phyloP scores from a whole-genome alignment of 176 grass and related monocot genomes.

The Metroxylon sagu region DNA sequence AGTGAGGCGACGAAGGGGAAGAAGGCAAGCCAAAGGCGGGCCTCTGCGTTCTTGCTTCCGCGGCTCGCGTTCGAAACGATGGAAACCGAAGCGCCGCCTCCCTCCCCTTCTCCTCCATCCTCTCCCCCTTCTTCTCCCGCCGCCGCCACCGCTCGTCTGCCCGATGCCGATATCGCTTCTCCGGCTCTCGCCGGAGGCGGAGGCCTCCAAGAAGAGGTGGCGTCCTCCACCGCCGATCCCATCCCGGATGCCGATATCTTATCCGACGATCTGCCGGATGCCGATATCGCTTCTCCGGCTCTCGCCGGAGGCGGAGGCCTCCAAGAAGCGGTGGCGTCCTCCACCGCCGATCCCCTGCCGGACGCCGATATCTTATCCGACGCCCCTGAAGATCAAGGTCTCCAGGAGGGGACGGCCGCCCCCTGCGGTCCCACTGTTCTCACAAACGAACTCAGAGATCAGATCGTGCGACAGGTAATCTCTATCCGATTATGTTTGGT shows the following conservation, averaged over 20 bases:
- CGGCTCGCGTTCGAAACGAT: no score
- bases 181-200: slow-evolving; percentile 22
- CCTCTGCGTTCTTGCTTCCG: no score
- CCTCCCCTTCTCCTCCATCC: no score
- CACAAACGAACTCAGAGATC: slow-evolving; percentile 62
- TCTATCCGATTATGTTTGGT: background rate
- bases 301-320: slow-evolving; percentile 13
- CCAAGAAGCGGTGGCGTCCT: no score
- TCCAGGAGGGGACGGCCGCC: no score
- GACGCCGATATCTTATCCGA: background rate
- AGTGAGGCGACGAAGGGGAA: no score
- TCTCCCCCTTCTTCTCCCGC: no score
- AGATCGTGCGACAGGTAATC: slow-evolving; percentile 68
- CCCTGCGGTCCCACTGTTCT: slow-evolving; percentile 11
- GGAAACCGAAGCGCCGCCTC: no score
- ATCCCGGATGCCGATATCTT: background rate
- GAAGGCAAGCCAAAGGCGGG: no score
- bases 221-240: background rate
- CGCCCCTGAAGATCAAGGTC: no score
- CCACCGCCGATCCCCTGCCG: background rate
- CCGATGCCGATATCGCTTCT: slow-evolving; percentile 12
- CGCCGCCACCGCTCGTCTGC: no score
- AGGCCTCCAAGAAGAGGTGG: background rate
- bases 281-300: slow-evolving; percentile 29
- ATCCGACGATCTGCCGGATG: slow-evolving; percentile 17